Evolutionary conservation across 441 rosid species (phyloP).

Genomic region (Metrosideros polymorpha): DNA sequence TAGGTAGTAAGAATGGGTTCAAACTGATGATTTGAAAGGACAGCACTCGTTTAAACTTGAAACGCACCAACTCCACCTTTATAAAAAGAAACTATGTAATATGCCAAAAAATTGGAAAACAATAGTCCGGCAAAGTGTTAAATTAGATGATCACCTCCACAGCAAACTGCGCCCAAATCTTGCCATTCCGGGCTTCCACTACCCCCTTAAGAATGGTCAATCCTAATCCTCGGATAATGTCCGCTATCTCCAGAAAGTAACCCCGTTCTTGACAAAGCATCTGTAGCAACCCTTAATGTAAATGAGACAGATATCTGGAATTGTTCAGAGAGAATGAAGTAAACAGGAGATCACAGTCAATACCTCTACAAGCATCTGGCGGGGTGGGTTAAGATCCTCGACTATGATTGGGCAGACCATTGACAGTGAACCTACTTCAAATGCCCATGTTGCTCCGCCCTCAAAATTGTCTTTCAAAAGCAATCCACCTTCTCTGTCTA

Average conservation of each 20-base stretch:
- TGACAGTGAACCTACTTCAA: slow-evolving; percentile 84
- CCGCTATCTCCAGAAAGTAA: slow-evolving; percentile 88
- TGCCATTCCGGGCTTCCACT: slow-evolving; percentile 67
- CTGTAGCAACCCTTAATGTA: slow-evolving; percentile 20
- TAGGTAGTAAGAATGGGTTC: background rate
- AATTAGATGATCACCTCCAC: slow-evolving; percentile 56
- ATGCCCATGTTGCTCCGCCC: slow-evolving; percentile 98
- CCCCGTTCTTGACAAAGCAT: slow-evolving; percentile 92
- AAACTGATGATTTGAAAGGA: background rate
- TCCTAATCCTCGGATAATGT: slow-evolving; percentile 77
- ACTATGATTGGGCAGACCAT: slow-evolving; percentile 84
- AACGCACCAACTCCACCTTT: background rate
- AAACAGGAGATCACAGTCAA: background rate
- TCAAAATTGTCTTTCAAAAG: slow-evolving; percentile 48
- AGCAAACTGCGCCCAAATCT: slow-evolving; percentile 83
- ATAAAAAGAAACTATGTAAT: background rate
- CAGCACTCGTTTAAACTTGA: background rate
- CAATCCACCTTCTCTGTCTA: slow-evolving; percentile 43
- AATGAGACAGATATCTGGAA: background rate
- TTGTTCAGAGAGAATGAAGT: background rate
- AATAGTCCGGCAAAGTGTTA: background rate
- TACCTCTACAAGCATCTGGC: slow-evolving; percentile 95
- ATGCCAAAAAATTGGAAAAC: background rate
- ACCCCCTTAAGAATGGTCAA: slow-evolving; percentile 89
- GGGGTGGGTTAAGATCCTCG: slow-evolving; percentile 81